A percentile compares a stretch with the other conserved stretches of the same genome.
These are phyloP conservation scores for Aspergillus tubingensis DNA, from an alignment of 2,329 filamentous ascomycete genomes.

Conservation along the genomic window DNA sequence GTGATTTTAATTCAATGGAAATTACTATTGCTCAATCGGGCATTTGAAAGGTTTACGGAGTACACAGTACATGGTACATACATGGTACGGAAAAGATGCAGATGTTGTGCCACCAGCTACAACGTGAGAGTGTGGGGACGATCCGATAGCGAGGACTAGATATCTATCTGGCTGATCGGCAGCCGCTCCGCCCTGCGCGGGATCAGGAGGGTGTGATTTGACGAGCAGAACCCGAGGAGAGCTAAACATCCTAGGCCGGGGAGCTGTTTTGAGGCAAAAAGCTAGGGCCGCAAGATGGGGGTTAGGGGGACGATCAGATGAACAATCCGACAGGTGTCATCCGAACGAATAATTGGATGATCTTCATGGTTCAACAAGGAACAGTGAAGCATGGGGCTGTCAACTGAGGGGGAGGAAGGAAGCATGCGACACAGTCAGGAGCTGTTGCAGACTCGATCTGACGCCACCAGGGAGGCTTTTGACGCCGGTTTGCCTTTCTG, in stretches of 20 bases:
- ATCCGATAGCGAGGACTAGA: background rate
- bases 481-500: background rate
- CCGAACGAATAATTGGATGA: constrained; percentile 1
- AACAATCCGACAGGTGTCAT: constrained; percentile 11
- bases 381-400: background rate
- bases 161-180: constrained; percentile 9
- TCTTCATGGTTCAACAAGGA: background rate
- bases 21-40: no score
- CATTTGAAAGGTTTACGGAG: background rate
- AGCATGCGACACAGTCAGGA: constrained; percentile 3
- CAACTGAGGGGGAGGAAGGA: background rate
- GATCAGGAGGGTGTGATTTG: constrained; percentile 13
- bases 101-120: background rate
- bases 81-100: background rate
- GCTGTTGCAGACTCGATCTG: constrained; percentile 2
- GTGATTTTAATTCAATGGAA: no score
- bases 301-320: constrained; percentile 11
- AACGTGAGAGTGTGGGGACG: constrained; percentile 4
- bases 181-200: constrained; percentile 4
- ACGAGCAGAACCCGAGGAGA: background rate
- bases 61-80: background rate
- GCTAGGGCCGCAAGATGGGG: background rate
- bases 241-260: background rate
- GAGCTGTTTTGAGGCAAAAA: background rate
- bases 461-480: constrained; percentile 12